These are phyloP conservation scores for Henningerozyma blattae DNA, from an alignment of 805 yeast species.

Conservation along the genomic window DNA sequence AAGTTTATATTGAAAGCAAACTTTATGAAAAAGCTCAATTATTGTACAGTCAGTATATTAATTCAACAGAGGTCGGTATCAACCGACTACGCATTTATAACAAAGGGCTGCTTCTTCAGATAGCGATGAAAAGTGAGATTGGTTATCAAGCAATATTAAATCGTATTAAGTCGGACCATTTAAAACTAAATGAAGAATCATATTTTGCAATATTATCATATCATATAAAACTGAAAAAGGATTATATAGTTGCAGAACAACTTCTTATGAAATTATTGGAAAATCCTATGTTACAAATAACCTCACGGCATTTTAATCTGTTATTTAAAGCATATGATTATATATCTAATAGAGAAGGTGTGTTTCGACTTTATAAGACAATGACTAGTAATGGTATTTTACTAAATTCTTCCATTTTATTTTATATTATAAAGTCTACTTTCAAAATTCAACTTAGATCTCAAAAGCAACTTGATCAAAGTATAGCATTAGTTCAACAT, in stretches of 20 bases:
- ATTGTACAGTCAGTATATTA: slow-evolving; percentile 12
- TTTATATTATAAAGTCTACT: slow-evolving; percentile 21
- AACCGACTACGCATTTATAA: slow-evolving; percentile 11
- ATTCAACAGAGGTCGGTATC: not conserved
- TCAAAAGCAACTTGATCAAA: slow-evolving; percentile 17
- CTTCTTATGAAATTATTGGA: slow-evolving; percentile 11
- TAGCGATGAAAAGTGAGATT: slow-evolving; percentile 5
- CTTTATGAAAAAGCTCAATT: slow-evolving; percentile 11
- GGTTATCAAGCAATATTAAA: slow-evolving; percentile 12
- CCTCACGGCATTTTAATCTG: slow-evolving; percentile 20
- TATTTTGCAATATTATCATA: slow-evolving; percentile 14
- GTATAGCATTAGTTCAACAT: slow-evolving; percentile 21
- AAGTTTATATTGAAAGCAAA: slow-evolving; percentile 15
- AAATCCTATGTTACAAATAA: slow-evolving; percentile 8
- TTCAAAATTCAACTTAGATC: slow-evolving; percentile 20
- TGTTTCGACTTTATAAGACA: slow-evolving; percentile 17
- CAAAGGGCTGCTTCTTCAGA: slow-evolving; percentile 15
- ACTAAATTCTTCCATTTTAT: slow-evolving; percentile 19
- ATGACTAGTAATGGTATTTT: slow-evolving; percentile 16
- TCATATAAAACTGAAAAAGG: slow-evolving; percentile 8
- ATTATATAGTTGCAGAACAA: slow-evolving; percentile 12
- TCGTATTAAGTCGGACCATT: slow-evolving; percentile 5
- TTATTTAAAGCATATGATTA: slow-evolving; percentile 20
- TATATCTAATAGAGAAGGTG: slow-evolving; percentile 16
- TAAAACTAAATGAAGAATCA: slow-evolving; percentile 12